These are phyloP conservation scores for Volutella citrinella DNA, from an alignment of 2,329 filamentous ascomycete species.

Conservation along the genomic window DNA sequence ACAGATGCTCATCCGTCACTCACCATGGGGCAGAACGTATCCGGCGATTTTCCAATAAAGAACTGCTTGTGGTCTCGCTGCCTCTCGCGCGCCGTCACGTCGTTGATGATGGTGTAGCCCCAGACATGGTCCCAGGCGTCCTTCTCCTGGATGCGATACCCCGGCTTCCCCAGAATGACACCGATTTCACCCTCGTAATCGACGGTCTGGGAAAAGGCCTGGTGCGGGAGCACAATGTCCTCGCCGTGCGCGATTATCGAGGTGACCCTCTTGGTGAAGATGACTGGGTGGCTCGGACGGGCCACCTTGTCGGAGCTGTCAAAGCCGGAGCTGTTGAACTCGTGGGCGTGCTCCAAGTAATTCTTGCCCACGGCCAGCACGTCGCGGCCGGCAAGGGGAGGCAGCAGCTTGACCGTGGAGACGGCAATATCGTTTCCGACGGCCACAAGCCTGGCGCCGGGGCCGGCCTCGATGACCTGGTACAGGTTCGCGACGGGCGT, in stretches of 20 bases:
- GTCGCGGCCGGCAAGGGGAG: conserved; percentile 47
- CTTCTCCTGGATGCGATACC: conserved; percentile 38
- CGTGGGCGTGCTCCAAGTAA: conserved; percentile 54
- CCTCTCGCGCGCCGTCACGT: conserved; percentile 48
- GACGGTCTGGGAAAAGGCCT: conserved; percentile 44
- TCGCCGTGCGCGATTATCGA: conserved; percentile 49
- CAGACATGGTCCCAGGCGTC: conserved; percentile 51
- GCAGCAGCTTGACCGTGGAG: conserved; percentile 38
- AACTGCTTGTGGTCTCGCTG: conserved; percentile 59
- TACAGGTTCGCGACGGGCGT: conserved; percentile 45
- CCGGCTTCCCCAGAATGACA: conserved; percentile 51
- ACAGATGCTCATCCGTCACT: too few species aligned
- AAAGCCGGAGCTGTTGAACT: conserved; percentile 53
- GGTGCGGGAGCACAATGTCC: conserved; percentile 43
- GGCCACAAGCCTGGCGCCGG: conserved; percentile 34
- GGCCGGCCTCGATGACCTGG: conserved; percentile 48
- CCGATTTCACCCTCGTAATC: conserved; percentile 58
- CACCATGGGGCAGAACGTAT: conserved; percentile 56
- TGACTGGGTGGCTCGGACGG: conserved; percentile 50
- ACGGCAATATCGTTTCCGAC: conserved; percentile 17
- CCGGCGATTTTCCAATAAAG: conserved; percentile 54
- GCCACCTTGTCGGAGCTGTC: conserved; percentile 54
- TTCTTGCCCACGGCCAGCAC: conserved; percentile 56
- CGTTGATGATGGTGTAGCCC: conserved; percentile 56
- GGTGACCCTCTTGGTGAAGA: conserved; percentile 53